phyloP scores from a whole-genome alignment of 2,329 filamentous ascomycete species.

The Akanthomyces uredinophilus region DNA sequence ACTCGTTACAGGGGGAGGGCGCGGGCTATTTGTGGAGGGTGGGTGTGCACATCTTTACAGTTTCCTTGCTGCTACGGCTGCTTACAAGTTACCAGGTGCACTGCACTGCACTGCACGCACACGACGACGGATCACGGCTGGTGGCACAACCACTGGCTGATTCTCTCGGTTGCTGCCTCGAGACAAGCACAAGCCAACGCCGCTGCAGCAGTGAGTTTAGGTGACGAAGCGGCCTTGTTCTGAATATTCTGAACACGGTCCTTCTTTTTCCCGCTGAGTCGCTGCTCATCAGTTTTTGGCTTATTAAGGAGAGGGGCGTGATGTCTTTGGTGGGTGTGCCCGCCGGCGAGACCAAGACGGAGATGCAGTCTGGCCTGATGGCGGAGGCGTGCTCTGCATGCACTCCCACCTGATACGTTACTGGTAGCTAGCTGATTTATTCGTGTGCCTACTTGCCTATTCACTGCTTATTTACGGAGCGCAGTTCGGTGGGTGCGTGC shows the following conservation, averaged over 20 bases:
- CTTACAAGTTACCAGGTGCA: neutral
- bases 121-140: too few species aligned
- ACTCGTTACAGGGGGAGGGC: neutral
- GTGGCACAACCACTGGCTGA: too few species aligned
- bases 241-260: neutral
- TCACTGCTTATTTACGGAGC: neutral
- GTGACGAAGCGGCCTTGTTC: neutral
- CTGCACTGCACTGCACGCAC: too few species aligned
- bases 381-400: neutral
- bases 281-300: neutral
- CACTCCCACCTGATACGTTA: too few species aligned
- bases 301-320: neutral
- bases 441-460: neutral
- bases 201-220: neutral
- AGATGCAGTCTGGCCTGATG: neutral
- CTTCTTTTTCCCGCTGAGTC: neutral
- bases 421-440: neutral
- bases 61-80: too few species aligned
- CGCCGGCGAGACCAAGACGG: neutral
- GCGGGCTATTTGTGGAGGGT: constrained; percentile 4
- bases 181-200: neutral
- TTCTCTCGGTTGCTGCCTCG: too few species aligned
- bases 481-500: neutral
- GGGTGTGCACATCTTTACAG: neutral
- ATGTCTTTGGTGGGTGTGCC: neutral